A percentile compares a stretch with the other conserved stretches of the same genome.
Conservation (phyloP, 2,329 filamentous ascomycete species). For the Fusarium equiseti region DNA sequence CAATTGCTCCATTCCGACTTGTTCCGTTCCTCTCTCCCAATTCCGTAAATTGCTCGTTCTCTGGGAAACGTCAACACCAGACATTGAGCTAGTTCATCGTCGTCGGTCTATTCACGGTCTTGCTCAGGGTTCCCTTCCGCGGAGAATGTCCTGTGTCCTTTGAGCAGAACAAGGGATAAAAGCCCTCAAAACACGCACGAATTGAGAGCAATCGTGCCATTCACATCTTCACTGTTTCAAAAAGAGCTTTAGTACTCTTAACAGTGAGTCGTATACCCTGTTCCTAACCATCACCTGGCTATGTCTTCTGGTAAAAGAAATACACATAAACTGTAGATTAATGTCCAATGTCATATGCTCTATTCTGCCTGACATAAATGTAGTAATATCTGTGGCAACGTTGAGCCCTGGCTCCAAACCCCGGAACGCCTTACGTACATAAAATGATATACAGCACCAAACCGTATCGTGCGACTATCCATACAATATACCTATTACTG, state of each 20-base stretch:
- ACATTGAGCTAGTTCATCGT: constrained; percentile 21
- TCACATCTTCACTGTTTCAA: constrained; percentile 2
- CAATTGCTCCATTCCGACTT: constrained; percentile 27
- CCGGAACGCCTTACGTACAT: constrained; percentile 48
- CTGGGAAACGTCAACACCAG: constrained; percentile 5
- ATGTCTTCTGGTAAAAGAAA: not conserved
- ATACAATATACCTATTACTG: constrained; percentile 29
- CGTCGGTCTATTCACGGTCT: constrained; percentile 41
- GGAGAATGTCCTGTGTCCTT: constrained; percentile 18
- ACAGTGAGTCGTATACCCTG: not conserved
- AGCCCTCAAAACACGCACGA: constrained; percentile 26
- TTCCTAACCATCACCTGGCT: not conserved
- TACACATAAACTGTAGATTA: not conserved
- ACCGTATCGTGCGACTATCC: constrained; percentile 29
- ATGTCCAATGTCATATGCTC: constrained; percentile 24
- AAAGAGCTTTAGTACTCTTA: not conserved
- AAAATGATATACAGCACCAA: constrained; percentile 33
- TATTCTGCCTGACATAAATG: constrained; percentile 32
- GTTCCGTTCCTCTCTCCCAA: constrained; percentile 26
- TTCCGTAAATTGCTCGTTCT: constrained; percentile 32
- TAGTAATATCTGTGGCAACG: constrained; percentile 36
- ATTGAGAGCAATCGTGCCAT: constrained; percentile 34
- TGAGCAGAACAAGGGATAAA: constrained; percentile 10
- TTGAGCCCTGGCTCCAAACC: constrained; percentile 27
- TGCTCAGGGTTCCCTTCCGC: constrained; percentile 7